Base-by-base conservation (phyloP, 345 rosid species). In the Erucastrum elatum region DNA sequence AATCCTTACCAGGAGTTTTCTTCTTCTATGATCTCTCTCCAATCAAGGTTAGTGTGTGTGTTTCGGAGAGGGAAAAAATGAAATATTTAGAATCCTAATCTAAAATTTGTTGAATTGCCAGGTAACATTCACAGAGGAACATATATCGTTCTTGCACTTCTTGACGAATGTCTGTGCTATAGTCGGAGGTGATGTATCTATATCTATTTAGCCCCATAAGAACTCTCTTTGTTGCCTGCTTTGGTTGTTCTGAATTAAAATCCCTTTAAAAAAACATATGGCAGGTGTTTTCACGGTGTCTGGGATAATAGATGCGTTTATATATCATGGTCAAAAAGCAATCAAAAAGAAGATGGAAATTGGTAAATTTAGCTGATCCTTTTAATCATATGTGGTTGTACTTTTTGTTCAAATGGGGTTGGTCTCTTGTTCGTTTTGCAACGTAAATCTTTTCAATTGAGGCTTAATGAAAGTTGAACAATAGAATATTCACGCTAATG, bases 1-100 rank as follows among this genome's bases (percentile, higher is more conserved):
- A 90, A 78, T 78, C 96, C 53, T 87, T 87, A 34, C 94, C 96
- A 0, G 99, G 97, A 73, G 91, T 95, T 64, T 95, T 93, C 92
- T 90, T 95, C 91, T 90, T 93, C 80, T 93, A 95, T 86, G 99
- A 95, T 79, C 98, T 95, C 56, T 95, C 99, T 69, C 98, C 99
- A 12, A 93, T 95, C 75, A 95, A 95, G 99, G 99, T 93, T 26
- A 62, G 77, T 49, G 68, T 51, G 16, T 79, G 37, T 64, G 44
- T 59, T 26, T 3, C 11, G 13, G 6, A 4, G 3, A 2, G 35
- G 49, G 4, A 51, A 51, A 51, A 51, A 11, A 10, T 41, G 4
- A 2, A 58, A 29, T 3, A 16, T 59, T 58, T 75, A 46, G 11
- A 51, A 44, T 75, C 41, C 10, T 26, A 39, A 16, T 53, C 13